phyloP scores from a whole-genome alignment of 345 rosid genomes.

The Combretum micranthum region DNA sequence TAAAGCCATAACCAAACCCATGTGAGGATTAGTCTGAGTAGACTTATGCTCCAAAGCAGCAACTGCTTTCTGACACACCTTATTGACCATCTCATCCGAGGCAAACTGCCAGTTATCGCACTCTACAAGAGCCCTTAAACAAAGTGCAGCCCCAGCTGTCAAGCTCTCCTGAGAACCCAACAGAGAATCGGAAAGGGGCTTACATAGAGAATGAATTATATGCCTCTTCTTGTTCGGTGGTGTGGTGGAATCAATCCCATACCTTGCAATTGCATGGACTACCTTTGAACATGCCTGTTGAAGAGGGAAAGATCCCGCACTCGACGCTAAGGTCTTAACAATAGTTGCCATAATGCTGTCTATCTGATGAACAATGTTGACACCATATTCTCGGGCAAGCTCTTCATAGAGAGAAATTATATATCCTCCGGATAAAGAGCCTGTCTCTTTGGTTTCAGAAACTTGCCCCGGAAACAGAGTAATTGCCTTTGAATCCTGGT shows the following conservation, averaged over 20 bases:
- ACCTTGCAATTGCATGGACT: constrained; percentile 83
- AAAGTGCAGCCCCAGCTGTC: constrained; percentile 83
- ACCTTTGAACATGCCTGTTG: constrained; percentile 98
- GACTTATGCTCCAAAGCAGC: constrained; percentile 81
- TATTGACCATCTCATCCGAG: constrained; percentile 84
- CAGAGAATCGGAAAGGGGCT: constrained; percentile 78
- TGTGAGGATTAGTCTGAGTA: constrained; percentile 65
- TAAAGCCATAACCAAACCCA: constrained; percentile 72
- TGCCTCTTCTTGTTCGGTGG: constrained; percentile 61
- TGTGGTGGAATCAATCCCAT: constrained; percentile 73
- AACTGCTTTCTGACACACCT: constrained; percentile 79
- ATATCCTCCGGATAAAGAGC: constrained; percentile 73
- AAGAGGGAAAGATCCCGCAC: constrained; percentile 91
- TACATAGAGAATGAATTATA: constrained; percentile 75
- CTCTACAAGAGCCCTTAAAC: constrained; percentile 83
- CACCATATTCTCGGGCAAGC: constrained; percentile 93
- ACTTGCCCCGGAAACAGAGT: constrained; percentile 79
- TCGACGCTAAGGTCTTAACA: constrained; percentile 77
- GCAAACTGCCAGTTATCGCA: constrained; percentile 89
- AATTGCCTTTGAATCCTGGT: constrained; percentile 73
- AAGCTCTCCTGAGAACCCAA: constrained; percentile 74
- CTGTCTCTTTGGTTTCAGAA: constrained; percentile 84
- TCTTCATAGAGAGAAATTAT: constrained; percentile 90
- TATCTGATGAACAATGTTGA: constrained; percentile 84
- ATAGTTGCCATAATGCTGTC: constrained; percentile 79